These are phyloP conservation scores for Aspergillus pseudoglaucus DNA, from an alignment of 2,329 filamentous ascomycete genomes.

Conservation along the genomic window DNA sequence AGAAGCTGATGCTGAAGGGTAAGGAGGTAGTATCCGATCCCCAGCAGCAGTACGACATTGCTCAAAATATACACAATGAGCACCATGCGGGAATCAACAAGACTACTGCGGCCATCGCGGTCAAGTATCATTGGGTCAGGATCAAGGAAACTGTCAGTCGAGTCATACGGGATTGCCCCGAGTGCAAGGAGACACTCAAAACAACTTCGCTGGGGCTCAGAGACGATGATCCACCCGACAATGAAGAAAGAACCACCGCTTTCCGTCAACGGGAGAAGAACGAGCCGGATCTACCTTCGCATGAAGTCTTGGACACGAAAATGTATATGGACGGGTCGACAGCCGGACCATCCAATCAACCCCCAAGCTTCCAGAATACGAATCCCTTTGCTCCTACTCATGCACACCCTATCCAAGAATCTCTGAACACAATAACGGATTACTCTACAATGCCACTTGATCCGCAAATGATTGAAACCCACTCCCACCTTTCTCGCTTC, in stretches of 20 bases:
- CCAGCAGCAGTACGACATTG: conserved; percentile 83
- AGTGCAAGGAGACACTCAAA: conserved; percentile 78
- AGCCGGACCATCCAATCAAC: conserved; percentile 6
- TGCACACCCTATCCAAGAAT: conserved; percentile 28
- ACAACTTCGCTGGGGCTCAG: conserved; percentile 34
- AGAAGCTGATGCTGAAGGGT: conserved; percentile 91
- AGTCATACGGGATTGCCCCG: conserved; percentile 82
- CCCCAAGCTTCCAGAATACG: conserved; percentile 13
- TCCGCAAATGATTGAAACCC: conserved; percentile 53
- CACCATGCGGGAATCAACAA: conserved; percentile 96
- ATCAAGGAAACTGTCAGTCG: conserved; percentile 97
- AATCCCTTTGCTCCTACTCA: conserved; percentile 27
- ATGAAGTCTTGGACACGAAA: conserved; percentile 8
- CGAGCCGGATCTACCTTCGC: conserved; percentile 8
- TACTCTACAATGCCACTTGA: conserved; percentile 52
- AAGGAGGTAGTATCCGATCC: conserved; percentile 95
- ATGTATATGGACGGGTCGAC: conserved; percentile 18
- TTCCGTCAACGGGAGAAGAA: conserved; percentile 5
- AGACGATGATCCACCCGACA: conserved; percentile 19
- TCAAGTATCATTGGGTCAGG: conserved; percentile 93
- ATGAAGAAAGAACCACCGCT: conserved; percentile 7
- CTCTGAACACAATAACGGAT: conserved; percentile 33
- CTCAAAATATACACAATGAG: conserved; percentile 64
- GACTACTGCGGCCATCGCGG: conserved; percentile 87
- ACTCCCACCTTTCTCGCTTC: conserved; percentile 38